phyloP scores from a whole-genome alignment of 2,329 filamentous ascomycete genomes.

The Diaporthe ampelina region DNA sequence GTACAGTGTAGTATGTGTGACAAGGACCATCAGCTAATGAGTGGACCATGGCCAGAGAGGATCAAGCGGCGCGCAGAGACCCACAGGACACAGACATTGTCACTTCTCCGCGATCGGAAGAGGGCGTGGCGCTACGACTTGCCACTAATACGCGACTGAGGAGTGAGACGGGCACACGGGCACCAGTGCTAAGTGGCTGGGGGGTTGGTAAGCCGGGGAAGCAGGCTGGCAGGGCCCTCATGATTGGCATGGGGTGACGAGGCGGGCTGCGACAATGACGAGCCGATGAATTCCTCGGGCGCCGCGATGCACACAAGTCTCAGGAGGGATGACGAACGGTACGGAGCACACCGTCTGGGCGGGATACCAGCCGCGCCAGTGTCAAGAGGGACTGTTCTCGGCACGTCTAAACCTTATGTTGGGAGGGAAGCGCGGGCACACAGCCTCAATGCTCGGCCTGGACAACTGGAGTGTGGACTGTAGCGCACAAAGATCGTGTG shows the following conservation, averaged over 20 bases:
- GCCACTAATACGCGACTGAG: slow-evolving; percentile 10
- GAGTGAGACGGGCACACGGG: slow-evolving; percentile 7
- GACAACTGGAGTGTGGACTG: neutral
- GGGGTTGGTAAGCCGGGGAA: neutral
- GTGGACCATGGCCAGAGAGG: slow-evolving; percentile 13
- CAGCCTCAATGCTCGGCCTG: slow-evolving; percentile 29
- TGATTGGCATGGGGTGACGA: slow-evolving; percentile 34
- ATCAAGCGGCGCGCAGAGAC: neutral
- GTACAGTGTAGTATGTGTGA: neutral
- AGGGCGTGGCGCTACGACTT: slow-evolving; percentile 16
- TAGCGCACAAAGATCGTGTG: neutral
- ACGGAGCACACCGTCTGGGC: neutral
- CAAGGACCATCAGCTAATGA: slow-evolving; percentile 12
- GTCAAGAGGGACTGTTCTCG: slow-evolving; percentile 1
- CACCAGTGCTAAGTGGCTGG: neutral
- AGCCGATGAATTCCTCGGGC: slow-evolving; percentile 29
- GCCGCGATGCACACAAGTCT: slow-evolving; percentile 17
- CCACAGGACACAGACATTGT: slow-evolving; percentile 27
- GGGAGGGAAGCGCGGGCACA: neutral
- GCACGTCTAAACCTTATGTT: slow-evolving; percentile 28
- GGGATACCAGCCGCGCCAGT: neutral
- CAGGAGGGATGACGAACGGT: neutral
- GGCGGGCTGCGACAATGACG: slow-evolving; percentile 27
- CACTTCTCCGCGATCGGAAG: slow-evolving; percentile 6
- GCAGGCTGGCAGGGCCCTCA: slow-evolving; percentile 7